phyloP scores from a whole-genome alignment of 2,329 filamentous ascomycete species.

The Claviceps monticola region DNA sequence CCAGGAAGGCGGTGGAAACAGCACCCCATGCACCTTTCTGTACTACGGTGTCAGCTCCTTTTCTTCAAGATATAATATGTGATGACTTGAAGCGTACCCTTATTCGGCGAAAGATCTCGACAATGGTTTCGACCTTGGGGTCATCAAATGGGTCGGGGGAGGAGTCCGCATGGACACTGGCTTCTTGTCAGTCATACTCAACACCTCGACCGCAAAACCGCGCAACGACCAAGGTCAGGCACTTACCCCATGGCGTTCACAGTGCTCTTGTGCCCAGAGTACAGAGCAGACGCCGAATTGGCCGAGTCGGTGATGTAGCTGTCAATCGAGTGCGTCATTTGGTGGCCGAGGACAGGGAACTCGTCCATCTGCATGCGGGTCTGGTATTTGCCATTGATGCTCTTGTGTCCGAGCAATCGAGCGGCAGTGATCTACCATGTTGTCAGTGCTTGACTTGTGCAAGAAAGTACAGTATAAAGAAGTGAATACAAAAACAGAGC shows the following conservation, averaged over 20 bases:
- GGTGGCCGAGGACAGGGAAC: conserved; percentile 74
- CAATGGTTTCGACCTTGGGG: conserved; percentile 74
- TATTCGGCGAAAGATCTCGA: conserved; percentile 61
- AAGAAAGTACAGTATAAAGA: neutral
- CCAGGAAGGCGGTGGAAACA: conserved; percentile 68
- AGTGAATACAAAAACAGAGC: neutral
- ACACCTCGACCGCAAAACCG: neutral
- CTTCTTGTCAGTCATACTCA: neutral
- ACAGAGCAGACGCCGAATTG: conserved; percentile 71
- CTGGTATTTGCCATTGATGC: conserved; percentile 74
- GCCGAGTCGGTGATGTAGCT: conserved; percentile 77
- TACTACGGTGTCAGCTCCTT: neutral
- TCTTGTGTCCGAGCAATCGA: conserved; percentile 68
- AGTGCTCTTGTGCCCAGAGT: conserved; percentile 70
- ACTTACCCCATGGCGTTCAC: conserved; percentile 62
- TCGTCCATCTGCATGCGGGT: conserved; percentile 63
- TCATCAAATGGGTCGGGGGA: conserved; percentile 63
- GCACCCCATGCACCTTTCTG: conserved; percentile 44
- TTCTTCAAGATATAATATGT: neutral
- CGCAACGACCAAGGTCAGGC: neutral
- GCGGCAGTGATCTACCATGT: conserved; percentile 52
- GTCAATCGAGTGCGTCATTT: conserved; percentile 81
- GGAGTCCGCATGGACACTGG: conserved; percentile 60
- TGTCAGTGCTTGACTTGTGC: neutral
- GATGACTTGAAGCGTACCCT: conserved; percentile 32